A percentile compares a stretch with the other conserved stretches of the same genome.
Evolutionary conservation across 306 rosid genomes (phyloP).

Genomic region (Vigna mungo): DNA sequence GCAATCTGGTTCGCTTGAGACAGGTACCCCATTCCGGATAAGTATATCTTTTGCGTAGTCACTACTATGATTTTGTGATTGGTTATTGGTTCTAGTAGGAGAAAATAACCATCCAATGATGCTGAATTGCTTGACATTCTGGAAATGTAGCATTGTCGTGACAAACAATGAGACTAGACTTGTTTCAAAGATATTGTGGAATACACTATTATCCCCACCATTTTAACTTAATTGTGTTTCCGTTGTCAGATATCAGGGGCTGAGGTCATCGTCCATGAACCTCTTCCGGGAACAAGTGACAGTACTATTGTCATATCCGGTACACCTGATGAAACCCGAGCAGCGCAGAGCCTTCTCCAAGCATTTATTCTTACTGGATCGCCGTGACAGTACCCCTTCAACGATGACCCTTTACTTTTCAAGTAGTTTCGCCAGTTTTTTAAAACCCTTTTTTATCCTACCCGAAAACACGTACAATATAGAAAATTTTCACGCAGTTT

Average conservation of each 20-base stretch:
- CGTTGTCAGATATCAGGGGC: conserved; percentile 86
- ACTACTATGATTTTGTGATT: conserved; percentile 30
- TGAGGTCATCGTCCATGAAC: conserved; percentile 68
- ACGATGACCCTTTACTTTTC: not conserved
- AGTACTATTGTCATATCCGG: conserved; percentile 82
- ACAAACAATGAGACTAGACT: not conserved
- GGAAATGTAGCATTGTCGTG: conserved; percentile 27
- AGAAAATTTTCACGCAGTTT: conserved; percentile 32
- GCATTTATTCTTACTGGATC: conserved; percentile 89
- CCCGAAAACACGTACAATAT: conserved; percentile 42
- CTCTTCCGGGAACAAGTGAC: conserved; percentile 65
- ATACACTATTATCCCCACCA: not conserved
- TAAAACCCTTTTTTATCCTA: conserved; percentile 5
- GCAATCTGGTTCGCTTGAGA: conserved; percentile 77
- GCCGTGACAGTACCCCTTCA: conserved; percentile 49
- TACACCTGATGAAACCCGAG: conserved; percentile 93
- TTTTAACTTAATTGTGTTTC: conserved; percentile 24
- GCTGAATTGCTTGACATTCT: conserved; percentile 19
- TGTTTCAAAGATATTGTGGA: conserved; percentile 25
- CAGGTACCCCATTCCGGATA: conserved; percentile 59
- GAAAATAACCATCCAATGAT: conserved; percentile 31
- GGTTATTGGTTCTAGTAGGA: conserved; percentile 16
- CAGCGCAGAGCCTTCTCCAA: conserved; percentile 95
- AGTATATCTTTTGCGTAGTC: conserved; percentile 1
- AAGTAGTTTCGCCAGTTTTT: conserved; percentile 7